Base-by-base conservation (phyloP, 2,329 filamentous ascomycete species). In the Diaporthe humulicola region DNA sequence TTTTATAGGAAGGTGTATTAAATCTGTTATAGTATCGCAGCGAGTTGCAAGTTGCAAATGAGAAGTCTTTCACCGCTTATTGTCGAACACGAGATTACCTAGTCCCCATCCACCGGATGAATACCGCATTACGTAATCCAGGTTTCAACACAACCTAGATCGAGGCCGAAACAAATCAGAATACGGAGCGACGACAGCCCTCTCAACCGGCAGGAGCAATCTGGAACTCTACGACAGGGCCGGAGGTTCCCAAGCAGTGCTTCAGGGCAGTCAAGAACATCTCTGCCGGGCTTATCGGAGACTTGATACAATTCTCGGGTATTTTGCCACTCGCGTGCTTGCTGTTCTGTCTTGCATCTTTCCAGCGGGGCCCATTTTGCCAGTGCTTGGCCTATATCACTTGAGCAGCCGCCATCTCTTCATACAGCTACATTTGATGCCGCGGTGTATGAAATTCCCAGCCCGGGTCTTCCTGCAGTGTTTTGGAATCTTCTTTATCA, bases 61-160 rank as follows among this genome's bases (percentile, higher is more conserved):
- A n/a, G 60, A 48, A 48, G 60, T 45, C 60, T 25, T 48, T 64
- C 60, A 64, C 60, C 60, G 60, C 60, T 33, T 45, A 33, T 30
- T 22, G 25, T 48, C 25, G 12, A 30, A 64, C 60, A 30, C 25
- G 40, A 64, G 17, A 48, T 33, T 45, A 17, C 14, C 33, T 14
- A 45, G n/a, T n/a, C 38, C 38, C 17, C 3, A 25, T n/a, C 48
- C 10, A 28, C 2, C 5, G 22, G n/a, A 1, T 45, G 36, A 38
- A 28, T 40, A 2, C 2, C 22, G 25, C 25, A 33, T 64, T 64
- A 64, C 19, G 60, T 64, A 64, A 64, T 17, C 60, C 25, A 22
- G 1, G 7, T 45, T 48, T 7, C 4, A 3, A 64, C 38, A 15
- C 10, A 19, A 28, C 15, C 25, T 38, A 42, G 38, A 45, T 30